Evolutionary conservation across 768 basidiomycete species (phyloP), one percentile per base, ranked within the genome.

Genomic region (Phlegmacium glaucopus): DNA sequence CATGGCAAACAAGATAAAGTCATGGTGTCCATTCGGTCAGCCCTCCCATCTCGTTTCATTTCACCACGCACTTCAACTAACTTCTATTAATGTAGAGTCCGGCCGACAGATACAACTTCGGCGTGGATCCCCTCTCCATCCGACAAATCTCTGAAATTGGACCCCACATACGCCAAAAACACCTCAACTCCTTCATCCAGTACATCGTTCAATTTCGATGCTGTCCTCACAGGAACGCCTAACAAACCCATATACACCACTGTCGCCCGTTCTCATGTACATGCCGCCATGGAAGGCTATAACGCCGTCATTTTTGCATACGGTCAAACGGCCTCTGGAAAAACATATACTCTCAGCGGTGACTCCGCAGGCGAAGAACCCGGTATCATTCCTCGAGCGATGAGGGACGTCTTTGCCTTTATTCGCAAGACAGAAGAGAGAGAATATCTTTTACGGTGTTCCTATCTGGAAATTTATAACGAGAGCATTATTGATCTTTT

Each of bases 381-480:
- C 0, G 95, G 95, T 42, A 94, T 99, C 48, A 96, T 96, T 49
- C 94, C 94, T 3, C 82, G 90, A 22, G 84, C 94, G 0, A 88
- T 97, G 80, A 83, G 85, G 47, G 94, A 97, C 51, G 85, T 99
- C 1, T 97, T 98, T 65, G 75, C 78, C 0, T 85, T 79, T 62
- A 95, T 95, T 64, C 80, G 80, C 34, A 74, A 75, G 40, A 90
- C 89, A 1, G 79, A 89, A 0, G 72, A 78, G 26, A 78, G 94
- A 34, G 92, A 95, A 61, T 98, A 93, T 66, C 80, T 98, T n/a
- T 77, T 99, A 7, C 83, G 94, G 13, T 95, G 94, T 62, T 91
- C 90, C 6, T 98, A 97, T 63, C 82, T 99, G 42, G 96, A 98
- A 61, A 94, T 99, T 39, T 99, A 98, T 73, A 99, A 98, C 66